phyloP scores from a whole-genome alignment of 495 filamentous ascomycete genomes.

The Physcia stellaris region DNA sequence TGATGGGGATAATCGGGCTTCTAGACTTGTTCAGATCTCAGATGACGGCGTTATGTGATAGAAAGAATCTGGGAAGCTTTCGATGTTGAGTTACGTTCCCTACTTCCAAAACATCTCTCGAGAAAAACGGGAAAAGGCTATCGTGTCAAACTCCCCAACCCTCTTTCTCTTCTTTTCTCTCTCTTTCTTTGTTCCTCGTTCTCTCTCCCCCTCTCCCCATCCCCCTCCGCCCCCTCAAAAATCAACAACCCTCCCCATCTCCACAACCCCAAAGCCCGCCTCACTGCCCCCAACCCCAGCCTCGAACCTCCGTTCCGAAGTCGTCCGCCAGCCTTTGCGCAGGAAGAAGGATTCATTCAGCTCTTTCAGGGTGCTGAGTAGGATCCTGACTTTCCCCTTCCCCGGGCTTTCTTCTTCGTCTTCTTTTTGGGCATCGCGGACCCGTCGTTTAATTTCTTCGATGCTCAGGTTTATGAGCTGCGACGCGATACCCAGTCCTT shows the following conservation, averaged over 20 bases:
- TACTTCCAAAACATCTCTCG: no score
- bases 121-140: no score
- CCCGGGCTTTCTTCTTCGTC: no score
- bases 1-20: no score
- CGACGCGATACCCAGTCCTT: not conserved
- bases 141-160: not conserved
- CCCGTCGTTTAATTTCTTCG: not conserved
- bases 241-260: conserved; percentile 8
- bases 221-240: not conserved
- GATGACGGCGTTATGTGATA: no score
- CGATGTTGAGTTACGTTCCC: no score
- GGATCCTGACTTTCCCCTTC: conserved; percentile 4
- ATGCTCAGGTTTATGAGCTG: not conserved
- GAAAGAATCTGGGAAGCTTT: no score
- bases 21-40: no score
- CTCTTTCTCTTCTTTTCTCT: not conserved
- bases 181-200: not conserved
- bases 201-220: not conserved
- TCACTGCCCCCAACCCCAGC: conserved; percentile 5
- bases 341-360: conserved; percentile 8
- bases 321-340: conserved; percentile 2
- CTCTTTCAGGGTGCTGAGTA: conserved; percentile 8
- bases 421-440: not conserved
- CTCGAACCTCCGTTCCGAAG: not conserved
- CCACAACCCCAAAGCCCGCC: conserved; percentile 8